phyloP scores from a whole-genome alignment of 2,329 filamentous ascomycete species.

The Colletotrichum ledebouriae region DNA sequence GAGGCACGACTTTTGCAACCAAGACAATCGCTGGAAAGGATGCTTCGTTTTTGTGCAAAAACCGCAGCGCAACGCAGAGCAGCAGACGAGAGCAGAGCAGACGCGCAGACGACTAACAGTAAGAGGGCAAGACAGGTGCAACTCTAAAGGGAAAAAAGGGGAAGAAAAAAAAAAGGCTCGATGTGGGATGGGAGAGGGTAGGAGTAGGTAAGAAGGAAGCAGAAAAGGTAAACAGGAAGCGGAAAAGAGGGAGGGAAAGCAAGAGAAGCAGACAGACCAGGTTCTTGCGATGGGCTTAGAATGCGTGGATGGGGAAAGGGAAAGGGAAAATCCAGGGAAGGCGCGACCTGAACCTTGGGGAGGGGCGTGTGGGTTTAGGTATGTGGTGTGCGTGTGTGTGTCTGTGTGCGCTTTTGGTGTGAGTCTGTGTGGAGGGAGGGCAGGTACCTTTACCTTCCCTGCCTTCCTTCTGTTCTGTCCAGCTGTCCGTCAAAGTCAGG shows the following conservation, averaged over 20 bases:
- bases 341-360: slow-evolving; percentile 15
- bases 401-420: slow-evolving; percentile 4
- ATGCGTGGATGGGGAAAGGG: slow-evolving; percentile 26
- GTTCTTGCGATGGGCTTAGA: slow-evolving; percentile 35
- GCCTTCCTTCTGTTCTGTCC: too few species aligned
- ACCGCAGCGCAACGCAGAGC: slow-evolving; percentile 37
- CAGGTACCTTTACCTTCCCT: too few species aligned
- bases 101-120: slow-evolving; percentile 47
- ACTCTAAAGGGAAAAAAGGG: slow-evolving; percentile 41
- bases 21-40: slow-evolving; percentile 42
- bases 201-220: slow-evolving; percentile 43
- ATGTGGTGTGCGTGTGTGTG: neutral
- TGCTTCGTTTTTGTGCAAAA: slow-evolving; percentile 39
- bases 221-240: slow-evolving; percentile 33
- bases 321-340: slow-evolving; percentile 10
- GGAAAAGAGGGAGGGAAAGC: slow-evolving; percentile 51
- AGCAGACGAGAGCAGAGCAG: slow-evolving; percentile 38
- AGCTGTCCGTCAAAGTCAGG: neutral
- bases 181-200: slow-evolving; percentile 42
- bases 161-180: slow-evolving; percentile 31
- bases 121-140: slow-evolving; percentile 46
- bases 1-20: slow-evolving; percentile 40
- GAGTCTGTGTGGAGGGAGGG: slow-evolving; percentile 6
- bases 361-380: slow-evolving; percentile 15
- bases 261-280: slow-evolving; percentile 46